Conservation (phyloP, 2,329 filamentous ascomycete species). For the Alternaria tenuissima region DNA sequence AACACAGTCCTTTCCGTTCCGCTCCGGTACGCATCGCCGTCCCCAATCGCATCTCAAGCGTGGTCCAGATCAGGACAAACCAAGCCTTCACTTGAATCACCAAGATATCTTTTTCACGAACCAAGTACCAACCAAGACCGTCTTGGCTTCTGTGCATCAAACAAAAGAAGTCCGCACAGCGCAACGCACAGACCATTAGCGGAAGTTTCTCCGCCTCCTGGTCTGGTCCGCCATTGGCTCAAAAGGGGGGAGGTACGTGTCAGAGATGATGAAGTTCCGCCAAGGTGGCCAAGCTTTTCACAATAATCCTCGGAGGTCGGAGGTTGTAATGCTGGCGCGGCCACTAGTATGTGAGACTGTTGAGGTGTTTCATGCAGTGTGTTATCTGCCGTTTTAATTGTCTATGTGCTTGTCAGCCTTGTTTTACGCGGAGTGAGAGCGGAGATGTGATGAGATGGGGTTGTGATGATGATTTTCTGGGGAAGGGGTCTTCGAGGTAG, state of each 20-base stretch:
- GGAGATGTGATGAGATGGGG: background rate
- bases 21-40: background rate
- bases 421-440: background rate
- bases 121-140: background rate
- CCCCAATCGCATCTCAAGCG: background rate
- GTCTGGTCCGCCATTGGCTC: background rate
- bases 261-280: slow-evolving; percentile 3
- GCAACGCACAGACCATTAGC: background rate
- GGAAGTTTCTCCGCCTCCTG: background rate
- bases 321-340: background rate
- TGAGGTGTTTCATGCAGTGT: slow-evolving; percentile 16
- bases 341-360: slow-evolving; percentile 8
- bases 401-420: background rate
- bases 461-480: background rate
- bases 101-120: background rate
- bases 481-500: background rate
- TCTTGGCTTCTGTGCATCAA: slow-evolving; percentile 2
- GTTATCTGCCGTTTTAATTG: background rate
- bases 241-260: background rate
- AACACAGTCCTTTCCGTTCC: background rate
- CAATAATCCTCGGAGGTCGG: background rate
- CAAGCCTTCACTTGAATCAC: background rate
- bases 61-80: background rate
- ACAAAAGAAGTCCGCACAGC: background rate
- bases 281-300: slow-evolving; percentile 1